phyloP scores from a whole-genome alignment of 768 basidiomycete species.

The Leccinellum rugosiceps region DNA sequence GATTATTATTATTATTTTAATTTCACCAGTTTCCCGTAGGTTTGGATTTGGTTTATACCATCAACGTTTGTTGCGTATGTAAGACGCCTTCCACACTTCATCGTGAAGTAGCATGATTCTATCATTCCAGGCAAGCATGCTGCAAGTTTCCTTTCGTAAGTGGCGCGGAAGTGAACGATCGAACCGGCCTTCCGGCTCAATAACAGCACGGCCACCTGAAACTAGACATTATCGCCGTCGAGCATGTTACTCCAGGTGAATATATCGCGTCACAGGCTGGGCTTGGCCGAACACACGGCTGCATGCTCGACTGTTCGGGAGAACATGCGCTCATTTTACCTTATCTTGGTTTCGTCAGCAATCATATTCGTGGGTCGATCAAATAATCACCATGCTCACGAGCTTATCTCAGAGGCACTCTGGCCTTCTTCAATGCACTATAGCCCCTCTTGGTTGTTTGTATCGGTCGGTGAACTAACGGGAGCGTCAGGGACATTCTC shows the following conservation, averaged over 20 bases:
- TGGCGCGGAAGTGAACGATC: constrained; percentile 30
- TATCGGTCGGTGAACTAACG: constrained; percentile 1
- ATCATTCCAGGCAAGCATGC: constrained; percentile 19
- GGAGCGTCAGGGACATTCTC: constrained; percentile 21
- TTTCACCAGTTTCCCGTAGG: constrained; percentile 3
- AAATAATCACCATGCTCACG: background rate
- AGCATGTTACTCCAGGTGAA: constrained; percentile 16
- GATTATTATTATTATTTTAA: constrained; percentile 17
- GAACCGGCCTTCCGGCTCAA: constrained; percentile 18
- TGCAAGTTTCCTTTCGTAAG: constrained; percentile 26
- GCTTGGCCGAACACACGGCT: constrained; percentile 13
- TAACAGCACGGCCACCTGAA: constrained; percentile 12
- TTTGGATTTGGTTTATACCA: constrained; percentile 7
- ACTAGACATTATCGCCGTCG: constrained; percentile 14
- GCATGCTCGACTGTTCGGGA: constrained; percentile 3
- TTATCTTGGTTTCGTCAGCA: background rate
- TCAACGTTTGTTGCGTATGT: constrained; percentile 24
- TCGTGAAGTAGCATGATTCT: constrained; percentile 14
- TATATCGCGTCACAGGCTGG: constrained; percentile 25
- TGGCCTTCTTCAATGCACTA: background rate
- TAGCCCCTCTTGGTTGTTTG: background rate
- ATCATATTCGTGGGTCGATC: constrained; percentile 4
- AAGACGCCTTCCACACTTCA: constrained; percentile 19
- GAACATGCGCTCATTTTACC: background rate
- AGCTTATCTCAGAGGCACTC: background rate